Evolutionary conservation across 805 yeast species (phyloP), one percentile per base, ranked within the genome.

Genomic region (Spathaspora passalidarum): DNA sequence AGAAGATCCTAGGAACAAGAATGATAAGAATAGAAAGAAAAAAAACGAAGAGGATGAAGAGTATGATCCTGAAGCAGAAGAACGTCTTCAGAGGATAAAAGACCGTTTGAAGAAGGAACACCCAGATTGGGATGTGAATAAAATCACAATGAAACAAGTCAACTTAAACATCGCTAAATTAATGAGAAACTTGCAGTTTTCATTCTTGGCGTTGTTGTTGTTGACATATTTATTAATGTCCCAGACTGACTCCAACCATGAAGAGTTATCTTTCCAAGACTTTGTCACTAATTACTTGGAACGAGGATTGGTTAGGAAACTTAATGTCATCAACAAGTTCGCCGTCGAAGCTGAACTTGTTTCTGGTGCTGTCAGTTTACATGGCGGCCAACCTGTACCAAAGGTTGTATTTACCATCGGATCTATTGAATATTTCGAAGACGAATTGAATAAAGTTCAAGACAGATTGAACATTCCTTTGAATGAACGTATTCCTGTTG

Each of bases 401-500:
- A 67, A 76, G 8, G 86, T 84, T 7, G 75, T 77, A 2, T 91
- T 91, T 69, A 85, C 96, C 11, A 88, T 91, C 56, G 97, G 97
- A 3, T 87, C 96, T 0, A 82, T 89, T 5, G 91, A 87, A 52
- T 73, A 80, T 18, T 88, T 91, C 58, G 97, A 91, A 66, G 88
- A 87, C 45, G 90, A 88, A 56, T 73, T 91, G 73, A 84, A 80
- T 48, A 75, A 74, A 38, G 76, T 84, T 10, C 96, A 90, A 66
- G 86, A 85, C 54, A 75, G 75, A 42, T 73, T 86, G 51, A 78
- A 81, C 13, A 82, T 88, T 45, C 82, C 91, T 0, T 67, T 81
- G 21, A 77, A 75, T 10, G 88, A 84, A 57, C 75, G 96, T 52
- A 73, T 90, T 44, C 96, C 97, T 4, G 84, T 91, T 22, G 66